phyloP scores from a whole-genome alignment of 805 yeast genomes.

The Tetrapisispora fleetii region DNA sequence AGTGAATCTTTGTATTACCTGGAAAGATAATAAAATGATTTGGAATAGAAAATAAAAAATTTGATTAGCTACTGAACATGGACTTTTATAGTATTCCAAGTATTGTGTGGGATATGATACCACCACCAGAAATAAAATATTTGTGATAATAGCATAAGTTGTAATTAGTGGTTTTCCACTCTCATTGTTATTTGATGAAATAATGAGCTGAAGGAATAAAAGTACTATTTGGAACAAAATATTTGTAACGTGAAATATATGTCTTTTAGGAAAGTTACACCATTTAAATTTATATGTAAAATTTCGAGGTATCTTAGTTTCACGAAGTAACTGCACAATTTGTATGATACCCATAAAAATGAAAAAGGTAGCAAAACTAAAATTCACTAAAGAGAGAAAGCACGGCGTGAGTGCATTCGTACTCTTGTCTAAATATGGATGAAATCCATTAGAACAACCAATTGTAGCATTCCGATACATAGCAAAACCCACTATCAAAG shows the following conservation, averaged over 20 bases:
- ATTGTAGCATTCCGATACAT: background rate
- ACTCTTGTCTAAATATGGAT: constrained; percentile 28
- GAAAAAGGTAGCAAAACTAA: constrained; percentile 10
- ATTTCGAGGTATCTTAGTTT: constrained; percentile 13
- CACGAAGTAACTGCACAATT: constrained; percentile 9
- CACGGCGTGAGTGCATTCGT: constrained; percentile 31
- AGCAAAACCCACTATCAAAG: background rate
- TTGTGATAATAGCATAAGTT: constrained; percentile 8
- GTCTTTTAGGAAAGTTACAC: constrained; percentile 9
- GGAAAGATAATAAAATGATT: constrained; percentile 11
- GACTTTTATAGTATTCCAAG: constrained; percentile 22
- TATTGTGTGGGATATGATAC: constrained; percentile 24
- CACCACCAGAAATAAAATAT: constrained; percentile 12
- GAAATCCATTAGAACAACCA: constrained; percentile 14
- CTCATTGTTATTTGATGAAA: constrained; percentile 1
- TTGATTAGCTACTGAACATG: constrained; percentile 23
- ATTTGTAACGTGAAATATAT: constrained; percentile 16
- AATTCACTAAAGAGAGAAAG: constrained; percentile 18
- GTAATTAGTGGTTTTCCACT: constrained; percentile 7
- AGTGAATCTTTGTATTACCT: constrained; percentile 18
- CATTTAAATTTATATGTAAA: constrained; percentile 6
- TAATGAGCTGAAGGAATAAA: constrained; percentile 7
- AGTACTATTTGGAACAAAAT: constrained; percentile 14
- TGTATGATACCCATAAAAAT: constrained; percentile 18
- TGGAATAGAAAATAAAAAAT: constrained; percentile 22